A percentile compares a stretch with the other conserved stretches of the same genome.
Evolutionary conservation across 306 rosid species (phyloP).

Genomic region (Ziziphus jujuba): DNA sequence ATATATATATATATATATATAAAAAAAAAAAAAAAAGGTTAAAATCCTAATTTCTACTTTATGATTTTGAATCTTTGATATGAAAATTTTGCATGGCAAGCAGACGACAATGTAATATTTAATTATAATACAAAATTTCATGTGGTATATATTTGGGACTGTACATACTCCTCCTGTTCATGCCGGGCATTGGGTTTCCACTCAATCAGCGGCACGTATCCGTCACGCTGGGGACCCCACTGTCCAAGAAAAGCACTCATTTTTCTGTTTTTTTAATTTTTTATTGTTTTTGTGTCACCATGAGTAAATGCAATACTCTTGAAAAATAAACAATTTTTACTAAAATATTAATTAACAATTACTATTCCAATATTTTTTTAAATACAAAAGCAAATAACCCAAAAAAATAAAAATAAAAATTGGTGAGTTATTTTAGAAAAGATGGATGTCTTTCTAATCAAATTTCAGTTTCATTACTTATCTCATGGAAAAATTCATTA

Average conservation of each 20-base stretch:
- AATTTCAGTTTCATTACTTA: not conserved
- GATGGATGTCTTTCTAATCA: conserved; percentile 32
- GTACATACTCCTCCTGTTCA: conserved; percentile 10
- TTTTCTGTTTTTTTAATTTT: not conserved
- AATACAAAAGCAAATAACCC: no score
- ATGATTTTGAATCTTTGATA: no score
- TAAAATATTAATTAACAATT: no score
- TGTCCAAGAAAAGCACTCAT: conserved; percentile 20
- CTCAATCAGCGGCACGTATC: conserved; percentile 50
- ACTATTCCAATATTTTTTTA: no score
- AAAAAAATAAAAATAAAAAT: no score
- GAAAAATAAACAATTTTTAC: no score
- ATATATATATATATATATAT: no score
- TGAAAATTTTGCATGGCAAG: no score
- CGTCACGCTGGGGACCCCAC: conserved; percentile 52
- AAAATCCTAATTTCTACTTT: no score
- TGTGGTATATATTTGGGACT: not conserved
- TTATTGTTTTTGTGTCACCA: not conserved
- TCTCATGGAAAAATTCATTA: not conserved
- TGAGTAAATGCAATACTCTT: not conserved
- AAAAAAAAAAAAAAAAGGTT: no score
- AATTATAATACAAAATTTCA: no score
- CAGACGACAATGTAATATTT: no score
- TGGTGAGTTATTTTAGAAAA: not conserved
- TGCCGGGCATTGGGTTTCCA: conserved; percentile 32